Evolutionary conservation across 1,284 basidiomycete genomes (phyloP), one percentile per base, ranked within the genome.

Genomic region (Phylloporus sp.): DNA sequence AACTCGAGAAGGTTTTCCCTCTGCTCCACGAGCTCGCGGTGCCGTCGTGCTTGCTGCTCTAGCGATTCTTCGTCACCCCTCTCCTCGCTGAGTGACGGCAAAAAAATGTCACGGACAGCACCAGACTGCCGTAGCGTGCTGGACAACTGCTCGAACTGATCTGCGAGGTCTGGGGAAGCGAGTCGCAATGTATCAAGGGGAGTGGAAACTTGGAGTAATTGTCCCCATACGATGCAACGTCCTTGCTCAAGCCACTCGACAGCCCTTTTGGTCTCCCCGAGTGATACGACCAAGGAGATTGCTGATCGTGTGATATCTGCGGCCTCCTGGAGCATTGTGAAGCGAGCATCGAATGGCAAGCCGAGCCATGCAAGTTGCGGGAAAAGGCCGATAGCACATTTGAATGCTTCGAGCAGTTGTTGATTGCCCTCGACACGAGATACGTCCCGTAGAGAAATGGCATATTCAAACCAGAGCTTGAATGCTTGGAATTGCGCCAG

Each of bases 241-340:
- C 66, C 68, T 49, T 69, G 62, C 15, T 67, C 68, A 19, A 67
- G 56, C 60, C 66, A 69, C 32, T 64, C 62, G 19, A 69, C 59
- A 25, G 62, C 68, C 20, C 4, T 35, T 27, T 32, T 35, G 12
- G 10, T 3, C 4, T 43, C 20, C 2, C 62, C 66, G 11, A 58
- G 19, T 43, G 12, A 43, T 23, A 49, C 11, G 6, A 66, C 65
- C 5, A 47, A 35, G 8, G 60, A 27, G 4, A 35, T 66, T 25
- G 58, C 68, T 14, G 45, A n/a, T 43, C 59, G 56, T 23, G 47
- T 39, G 7, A 67, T 27, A 37, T 53, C 59, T 15, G 45, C 47
- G 5, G 66, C 66, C 8, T 61, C 29, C 17, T 35, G 17, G 20
- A 67, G 27, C 20, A 17, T 15, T 23, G 10, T 17, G 19, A 62